A percentile compares a stretch with the other conserved stretches of the same genome.
Conservation (phyloP, 345 rosid genomes). For the Aquilaria sinensis region DNA sequence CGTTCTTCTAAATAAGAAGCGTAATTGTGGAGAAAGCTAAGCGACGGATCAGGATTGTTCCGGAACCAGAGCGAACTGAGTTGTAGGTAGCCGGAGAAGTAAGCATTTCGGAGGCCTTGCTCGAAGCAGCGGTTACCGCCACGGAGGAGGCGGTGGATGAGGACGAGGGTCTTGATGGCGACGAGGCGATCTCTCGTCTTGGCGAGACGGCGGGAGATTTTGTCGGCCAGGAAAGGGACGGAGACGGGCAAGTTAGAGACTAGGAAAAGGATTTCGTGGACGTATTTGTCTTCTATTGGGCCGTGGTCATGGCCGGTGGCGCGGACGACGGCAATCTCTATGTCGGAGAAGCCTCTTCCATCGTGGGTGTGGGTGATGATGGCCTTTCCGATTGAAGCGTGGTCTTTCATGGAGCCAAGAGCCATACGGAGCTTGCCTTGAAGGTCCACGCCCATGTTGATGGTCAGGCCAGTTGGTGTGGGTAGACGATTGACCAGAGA, state of each 20-base stretch:
- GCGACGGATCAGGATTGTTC: slow-evolving; percentile 19
- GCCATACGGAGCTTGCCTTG: slow-evolving; percentile 49
- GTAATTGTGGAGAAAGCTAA: slow-evolving; percentile 48
- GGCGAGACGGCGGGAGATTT: slow-evolving; percentile 65
- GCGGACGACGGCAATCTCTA: slow-evolving; percentile 70
- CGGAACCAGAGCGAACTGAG: slow-evolving; percentile 38
- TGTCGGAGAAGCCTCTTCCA: slow-evolving; percentile 45
- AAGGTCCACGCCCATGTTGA: slow-evolving; percentile 39
- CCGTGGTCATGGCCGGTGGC: slow-evolving; percentile 62
- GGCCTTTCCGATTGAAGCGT: slow-evolving; percentile 74
- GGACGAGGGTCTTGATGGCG: slow-evolving; percentile 69
- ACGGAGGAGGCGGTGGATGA: slow-evolving; percentile 74
- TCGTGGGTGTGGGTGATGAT: slow-evolving; percentile 41
- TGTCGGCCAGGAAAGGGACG: slow-evolving; percentile 67
- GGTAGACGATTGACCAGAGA: slow-evolving; percentile 9
- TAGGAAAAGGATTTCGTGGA: slow-evolving; percentile 82
- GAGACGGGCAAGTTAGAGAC: slow-evolving; percentile 62
- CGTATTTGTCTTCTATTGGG: slow-evolving; percentile 60
- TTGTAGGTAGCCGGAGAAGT: slow-evolving; percentile 69
- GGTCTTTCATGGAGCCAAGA: slow-evolving; percentile 69
- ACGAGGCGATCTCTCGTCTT: slow-evolving; percentile 65
- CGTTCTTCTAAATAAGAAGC: slow-evolving; percentile 72
- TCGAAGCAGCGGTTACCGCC: slow-evolving; percentile 78
- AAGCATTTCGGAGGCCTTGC: slow-evolving; percentile 50
- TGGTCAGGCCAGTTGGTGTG: slow-evolving; percentile 1